A percentile compares a stretch with the other conserved stretches of the same genome.
These are phyloP conservation scores for Ophiorrhiza pumila DNA, from an alignment of 257 asterid species.

Conservation along the genomic window DNA sequence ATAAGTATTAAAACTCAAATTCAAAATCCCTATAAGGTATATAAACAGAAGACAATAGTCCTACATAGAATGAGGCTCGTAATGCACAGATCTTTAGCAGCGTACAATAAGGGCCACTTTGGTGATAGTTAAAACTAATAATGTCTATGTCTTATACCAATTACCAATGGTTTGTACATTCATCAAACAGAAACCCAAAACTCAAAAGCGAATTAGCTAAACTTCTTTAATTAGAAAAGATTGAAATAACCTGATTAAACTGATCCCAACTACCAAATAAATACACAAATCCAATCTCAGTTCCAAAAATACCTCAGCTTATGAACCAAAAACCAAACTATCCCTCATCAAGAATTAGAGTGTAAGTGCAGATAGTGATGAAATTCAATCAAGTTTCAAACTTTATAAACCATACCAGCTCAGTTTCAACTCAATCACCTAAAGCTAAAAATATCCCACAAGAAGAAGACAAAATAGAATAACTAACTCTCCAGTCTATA, in stretches of 20 bases:
- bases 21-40: background rate
- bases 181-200: conserved; percentile 2
- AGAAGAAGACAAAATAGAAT: conserved; percentile 17
- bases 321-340: conserved; percentile 1
- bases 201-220: background rate
- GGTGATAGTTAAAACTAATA: background rate
- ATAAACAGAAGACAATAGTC: background rate
- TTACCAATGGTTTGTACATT: background rate
- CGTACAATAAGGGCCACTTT: background rate
- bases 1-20: background rate
- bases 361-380: background rate
- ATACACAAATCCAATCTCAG: conserved; percentile 1
- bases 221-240: background rate
- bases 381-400: conserved; percentile 18
- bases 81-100: conserved; percentile 14
- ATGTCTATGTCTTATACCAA: background rate
- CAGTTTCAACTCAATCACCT: background rate
- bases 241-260: background rate
- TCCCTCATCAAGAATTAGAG: background rate
- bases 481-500: conserved; percentile 7
- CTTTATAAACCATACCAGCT: conserved; percentile 11
- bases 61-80: background rate
- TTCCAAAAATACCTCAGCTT: conserved; percentile 3
- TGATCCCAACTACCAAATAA: background rate
- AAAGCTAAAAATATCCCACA: conserved; percentile 7